Base-by-base conservation (phyloP, 139 green algal species). In the Micromonas pusilla region DNA sequence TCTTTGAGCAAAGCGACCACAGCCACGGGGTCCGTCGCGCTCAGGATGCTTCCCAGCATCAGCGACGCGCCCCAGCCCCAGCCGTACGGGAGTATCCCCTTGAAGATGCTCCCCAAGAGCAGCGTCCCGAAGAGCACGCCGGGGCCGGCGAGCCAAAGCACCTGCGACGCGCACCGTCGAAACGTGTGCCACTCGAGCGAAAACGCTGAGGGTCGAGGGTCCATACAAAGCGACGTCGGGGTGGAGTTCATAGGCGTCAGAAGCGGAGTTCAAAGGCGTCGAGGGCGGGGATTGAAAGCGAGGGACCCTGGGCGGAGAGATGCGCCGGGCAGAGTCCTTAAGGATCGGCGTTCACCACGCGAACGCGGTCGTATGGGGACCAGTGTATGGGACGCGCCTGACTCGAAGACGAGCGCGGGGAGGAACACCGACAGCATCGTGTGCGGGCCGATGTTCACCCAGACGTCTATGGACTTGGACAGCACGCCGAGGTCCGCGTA, bases 11-110 rank as follows among this genome's bases (percentile, higher is more conserved):
- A 57, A 5, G 87, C 83, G 30, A 93, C 85, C 2, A 93, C 89
- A 9, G 90, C 90, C 1, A 93, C 88, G 1, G 90, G 90, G 77
- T 95, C 90, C 0, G 86, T 93, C 3, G 90, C 89, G 32, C 67
- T 80, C 16, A 93, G 54, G 34, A 92, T 91, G 19, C 85, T 79
- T 0, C 87, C 89, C 5, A 73, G 16, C 74, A 72, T 72, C 74
- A 80, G 62, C 23, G 28, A 72, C 21, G 64, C 57, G 9, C 21
- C 62, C 89, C 87, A 93, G 23, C 23, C 78, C 88, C 88, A 93
- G 54, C 71, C 71, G 70, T 91, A 91, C 0, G 89, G 89, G 16
- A 93, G 88, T 23, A 82, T 70, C 63, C 82, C 89, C 5, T 83
- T 85, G 28, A 80, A 78, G 31, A 91, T 66, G 2, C 88, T 39